Evolutionary conservation across 805 yeast species (phyloP).

Genomic region (Kazachstania taianensis): DNA sequence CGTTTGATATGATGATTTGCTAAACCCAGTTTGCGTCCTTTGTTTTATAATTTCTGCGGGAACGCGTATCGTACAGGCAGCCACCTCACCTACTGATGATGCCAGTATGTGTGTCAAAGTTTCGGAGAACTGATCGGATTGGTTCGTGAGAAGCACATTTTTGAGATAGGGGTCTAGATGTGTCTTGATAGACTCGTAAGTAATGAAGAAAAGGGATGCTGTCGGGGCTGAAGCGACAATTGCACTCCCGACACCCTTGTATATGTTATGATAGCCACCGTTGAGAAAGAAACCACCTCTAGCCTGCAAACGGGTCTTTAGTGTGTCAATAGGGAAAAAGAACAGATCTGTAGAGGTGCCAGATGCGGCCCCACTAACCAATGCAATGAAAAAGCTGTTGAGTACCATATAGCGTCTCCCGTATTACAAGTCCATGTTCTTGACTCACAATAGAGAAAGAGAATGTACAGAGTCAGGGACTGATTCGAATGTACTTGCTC

Average conservation of each 20-base stretch:
- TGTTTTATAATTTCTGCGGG: slow-evolving; percentile 97
- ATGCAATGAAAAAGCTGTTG: slow-evolving; percentile 20
- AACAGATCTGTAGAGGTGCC: slow-evolving; percentile 93
- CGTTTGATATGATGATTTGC: slow-evolving; percentile 52
- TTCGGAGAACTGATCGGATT: slow-evolving; percentile 25
- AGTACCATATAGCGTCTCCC: too few species aligned
- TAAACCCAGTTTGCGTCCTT: slow-evolving; percentile 69
- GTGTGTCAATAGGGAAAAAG: slow-evolving; percentile 92
- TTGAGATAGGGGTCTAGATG: slow-evolving; percentile 32
- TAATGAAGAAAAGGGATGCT: slow-evolving; percentile 66
- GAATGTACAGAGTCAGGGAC: too few species aligned
- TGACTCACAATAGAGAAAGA: too few species aligned
- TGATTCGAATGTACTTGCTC: too few species aligned
- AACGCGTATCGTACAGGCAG: slow-evolving; percentile 89
- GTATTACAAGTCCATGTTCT: too few species aligned
- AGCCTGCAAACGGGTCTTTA: slow-evolving; percentile 91
- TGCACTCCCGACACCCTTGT: slow-evolving; percentile 86
- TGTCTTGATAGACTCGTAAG: slow-evolving; percentile 69
- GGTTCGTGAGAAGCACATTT: slow-evolving; percentile 8
- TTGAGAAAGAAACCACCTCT: slow-evolving; percentile 85
- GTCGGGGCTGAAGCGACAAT: slow-evolving; percentile 92
- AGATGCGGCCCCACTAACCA: slow-evolving; percentile 80
- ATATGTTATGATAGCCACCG: slow-evolving; percentile 90
- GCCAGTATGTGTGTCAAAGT: slow-evolving; percentile 68
- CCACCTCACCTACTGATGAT: slow-evolving; percentile 83